Evolutionary conservation across 1,284 basidiomycete genomes (phyloP).

Genomic region (Sanghuangporus sanghuang): DNA sequence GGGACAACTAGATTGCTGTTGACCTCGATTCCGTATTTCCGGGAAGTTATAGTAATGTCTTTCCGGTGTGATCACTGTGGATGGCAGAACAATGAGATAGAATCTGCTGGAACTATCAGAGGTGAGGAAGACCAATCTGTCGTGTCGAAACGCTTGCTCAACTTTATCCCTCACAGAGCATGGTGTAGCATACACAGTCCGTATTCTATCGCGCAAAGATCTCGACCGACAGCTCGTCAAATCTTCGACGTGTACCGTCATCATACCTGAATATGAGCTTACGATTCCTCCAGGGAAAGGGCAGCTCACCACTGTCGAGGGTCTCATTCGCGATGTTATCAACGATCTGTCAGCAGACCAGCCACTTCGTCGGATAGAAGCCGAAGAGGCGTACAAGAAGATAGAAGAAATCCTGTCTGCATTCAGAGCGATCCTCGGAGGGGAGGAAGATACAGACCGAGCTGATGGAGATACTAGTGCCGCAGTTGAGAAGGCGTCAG

Average conservation of each 20-base stretch:
- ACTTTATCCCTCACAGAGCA: constrained; percentile 40
- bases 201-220: constrained; percentile 72
- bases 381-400: constrained; percentile 71
- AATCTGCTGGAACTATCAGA: constrained; percentile 86
- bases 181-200: constrained; percentile 75
- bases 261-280: constrained; percentile 85
- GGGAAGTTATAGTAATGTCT: constrained; percentile 93
- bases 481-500: constrained; percentile 27
- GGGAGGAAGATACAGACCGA: constrained; percentile 54
- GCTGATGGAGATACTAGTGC: constrained; percentile 24
- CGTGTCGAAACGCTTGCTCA: not conserved
- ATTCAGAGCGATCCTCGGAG: constrained; percentile 66
- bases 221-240: constrained; percentile 94
- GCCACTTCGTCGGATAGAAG: constrained; percentile 80
- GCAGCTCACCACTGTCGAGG: constrained; percentile 95
- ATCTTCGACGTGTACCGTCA: constrained; percentile 77
- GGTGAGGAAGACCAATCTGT: constrained; percentile 43
- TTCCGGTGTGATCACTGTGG: constrained; percentile 96
- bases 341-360: constrained; percentile 84
- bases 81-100: constrained; percentile 89
- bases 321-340: constrained; percentile 81
- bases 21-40: constrained; percentile 95
- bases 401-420: constrained; percentile 75
- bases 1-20: constrained; percentile 90
- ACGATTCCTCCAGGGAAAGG: constrained; percentile 88